Conservation (phyloP, 805 yeast genomes). For the Torulaspora indica region DNA sequence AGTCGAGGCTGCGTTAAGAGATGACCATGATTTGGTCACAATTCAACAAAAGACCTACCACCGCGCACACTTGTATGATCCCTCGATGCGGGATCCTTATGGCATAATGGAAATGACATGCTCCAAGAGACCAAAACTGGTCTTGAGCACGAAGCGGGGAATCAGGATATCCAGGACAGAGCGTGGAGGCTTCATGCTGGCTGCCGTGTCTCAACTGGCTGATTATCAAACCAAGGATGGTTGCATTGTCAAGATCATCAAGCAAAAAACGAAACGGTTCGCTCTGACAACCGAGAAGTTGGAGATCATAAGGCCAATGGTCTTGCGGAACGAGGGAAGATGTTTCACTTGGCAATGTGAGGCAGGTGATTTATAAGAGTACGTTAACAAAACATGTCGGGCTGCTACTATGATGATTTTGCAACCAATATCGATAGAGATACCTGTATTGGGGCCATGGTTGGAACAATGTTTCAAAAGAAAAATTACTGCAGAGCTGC, state of each 20-base stretch:
- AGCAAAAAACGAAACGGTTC: neutral
- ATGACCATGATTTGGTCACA: neutral
- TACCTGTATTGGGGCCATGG: no score
- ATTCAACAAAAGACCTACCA: slow-evolving; percentile 1
- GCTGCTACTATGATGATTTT: slow-evolving; percentile 3
- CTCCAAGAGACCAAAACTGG: neutral
- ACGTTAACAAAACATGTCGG: slow-evolving; percentile 3
- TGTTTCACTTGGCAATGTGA: neutral
- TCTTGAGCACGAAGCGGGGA: neutral
- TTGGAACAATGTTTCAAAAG: no score
- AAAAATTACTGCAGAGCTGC: no score
- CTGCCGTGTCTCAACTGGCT: neutral
- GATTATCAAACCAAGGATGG: neutral
- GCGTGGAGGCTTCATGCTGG: neutral
- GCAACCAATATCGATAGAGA: slow-evolving; percentile 7
- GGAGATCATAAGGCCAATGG: neutral
- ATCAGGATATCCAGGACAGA: neutral
- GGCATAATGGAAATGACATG: neutral
- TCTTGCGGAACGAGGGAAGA: neutral
- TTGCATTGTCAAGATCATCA: neutral
- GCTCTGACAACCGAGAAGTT: neutral
- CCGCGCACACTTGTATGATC: slow-evolving; percentile 1
- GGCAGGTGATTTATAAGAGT: neutral
- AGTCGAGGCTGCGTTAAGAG: slow-evolving; percentile 1
- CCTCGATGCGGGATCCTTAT: neutral